Percentiles rank a stretch among this genome's conserved stretches.
Evolutionary conservation across 129 eudicot genomes (phyloP).

Genomic region (Centrapalus pauciflorus): DNA sequence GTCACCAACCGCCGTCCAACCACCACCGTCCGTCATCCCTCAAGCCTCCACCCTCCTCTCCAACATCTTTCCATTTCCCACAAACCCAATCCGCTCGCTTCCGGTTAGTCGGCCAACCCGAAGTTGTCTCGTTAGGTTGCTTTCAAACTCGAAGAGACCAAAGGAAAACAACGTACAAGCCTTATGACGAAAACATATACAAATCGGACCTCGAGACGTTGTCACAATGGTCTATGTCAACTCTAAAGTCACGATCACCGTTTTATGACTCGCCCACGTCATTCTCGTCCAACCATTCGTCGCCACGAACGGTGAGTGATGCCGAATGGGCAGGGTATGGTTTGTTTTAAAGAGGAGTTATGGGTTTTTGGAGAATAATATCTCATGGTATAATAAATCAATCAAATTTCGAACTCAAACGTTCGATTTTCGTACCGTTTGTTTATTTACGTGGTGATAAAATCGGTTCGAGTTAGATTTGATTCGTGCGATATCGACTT

Average conservation of each 20-base stretch:
- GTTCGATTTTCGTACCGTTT: not conserved
- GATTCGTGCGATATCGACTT: too few relatives aligned
- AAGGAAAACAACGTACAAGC: slow-evolving; percentile 29
- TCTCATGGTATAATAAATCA: not conserved
- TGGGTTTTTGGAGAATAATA: not conserved
- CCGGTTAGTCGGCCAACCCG: slow-evolving; percentile 20
- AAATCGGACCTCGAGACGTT: slow-evolving; percentile 39
- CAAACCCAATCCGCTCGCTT: slow-evolving; percentile 32
- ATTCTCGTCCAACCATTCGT: slow-evolving; percentile 43
- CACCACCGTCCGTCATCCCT: slow-evolving; percentile 16
- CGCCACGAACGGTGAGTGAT: slow-evolving; percentile 46
- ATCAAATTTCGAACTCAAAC: not conserved
- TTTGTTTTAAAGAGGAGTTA: slow-evolving; percentile 31
- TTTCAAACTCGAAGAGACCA: slow-evolving; percentile 34
- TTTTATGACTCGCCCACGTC: slow-evolving; percentile 37
- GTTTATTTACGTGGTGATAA: not conserved
- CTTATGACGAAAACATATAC: slow-evolving; percentile 22
- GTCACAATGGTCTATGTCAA: slow-evolving; percentile 54
- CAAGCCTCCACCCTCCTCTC: slow-evolving; percentile 36
- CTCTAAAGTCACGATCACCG: slow-evolving; percentile 38
- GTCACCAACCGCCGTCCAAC: slow-evolving; percentile 6
- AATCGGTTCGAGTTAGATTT: not conserved
- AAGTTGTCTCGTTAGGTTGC: slow-evolving; percentile 44
- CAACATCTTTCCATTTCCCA: slow-evolving; percentile 40
- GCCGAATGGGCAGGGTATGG: slow-evolving; percentile 72